Base-by-base conservation (phyloP, 352 stramenopile genomes). In the Blastocystis sp. region DNA sequence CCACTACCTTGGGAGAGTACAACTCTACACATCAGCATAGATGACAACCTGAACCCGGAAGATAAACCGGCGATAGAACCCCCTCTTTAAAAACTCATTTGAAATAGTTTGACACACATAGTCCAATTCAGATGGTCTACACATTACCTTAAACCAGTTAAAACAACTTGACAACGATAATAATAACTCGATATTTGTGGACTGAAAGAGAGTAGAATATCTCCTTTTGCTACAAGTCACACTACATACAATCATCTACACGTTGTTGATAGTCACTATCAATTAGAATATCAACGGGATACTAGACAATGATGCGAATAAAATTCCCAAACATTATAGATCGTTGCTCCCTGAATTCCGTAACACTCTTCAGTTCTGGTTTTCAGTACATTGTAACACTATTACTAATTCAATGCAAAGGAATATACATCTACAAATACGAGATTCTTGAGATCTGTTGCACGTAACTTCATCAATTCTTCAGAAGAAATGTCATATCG, bases 371-470 rank as follows among this genome's bases (percentile, higher is more conserved):
- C 71, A 19, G 71, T 67, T 9, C 46, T 35, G 12, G 51, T 83
- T 37, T 63, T 83, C 16, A 83, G 71, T 42, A 65, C 54, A 51
- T 83, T 83, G 29, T 56, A 83, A 21, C 42, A 65, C 71, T 83
- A 83, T 27, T 24, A 42, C 7, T 32, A 43, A 65, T 9, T 32
- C n/a, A 14, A 3, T 1, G 5, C 1, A n/a, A 16, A 66, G 4
- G n/a, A 58, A 12, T 2, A 3, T 24, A 83, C 71, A 42, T 83
- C 71, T 11, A 83, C 39, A 39, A 83, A 27, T 3, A 83, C 14
- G 51, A 83, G 71, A 43, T 83, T 61, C 24, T 67, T 43, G 1
- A 63, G 9, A 49, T 83, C 71, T 21, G 14, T 65, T 16, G 46
- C 24, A n/a, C 43, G 32, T 1, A 83, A 6, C 14, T 27, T 19